Base-by-base conservation (phyloP, 345 rosid genomes). In the Xanthoceras sorbifolium region DNA sequence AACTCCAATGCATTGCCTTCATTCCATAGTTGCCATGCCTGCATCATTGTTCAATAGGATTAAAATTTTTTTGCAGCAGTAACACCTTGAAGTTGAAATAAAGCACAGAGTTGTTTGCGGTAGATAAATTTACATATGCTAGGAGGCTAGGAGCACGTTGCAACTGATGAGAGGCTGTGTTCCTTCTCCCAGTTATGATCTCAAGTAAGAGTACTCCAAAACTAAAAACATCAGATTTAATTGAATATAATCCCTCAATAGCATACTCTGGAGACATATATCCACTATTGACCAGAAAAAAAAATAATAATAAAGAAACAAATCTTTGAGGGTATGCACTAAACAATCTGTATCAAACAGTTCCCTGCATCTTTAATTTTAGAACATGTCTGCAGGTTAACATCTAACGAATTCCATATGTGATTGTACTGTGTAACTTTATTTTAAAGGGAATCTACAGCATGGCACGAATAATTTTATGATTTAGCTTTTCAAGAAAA, bases 11-110 rank as follows among this genome's bases (percentile, higher is more conserved):
- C 88, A 64, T 81, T 60, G 23, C 86, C 83, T 2, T 85, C 83
- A 23, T 78, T 85, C 93, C 91, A 90, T 55, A 83, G 83, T 65
- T 78, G 79, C 94, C 91, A 90, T 0, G 84, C 90, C 90, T 91
- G 85, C 31, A 78, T 72, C 34, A 50, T 34, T 23, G 7, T 25
- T n/a, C 12, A 10, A 1, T 14, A 22, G 4, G 22, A 23, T 55
- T 54, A 71, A 32, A 22, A 10, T 36, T 9, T 70, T 15, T 71
- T 57, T 14, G 6, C 17, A n/a, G 9, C 2, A 68, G 8, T 57
- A 71, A 23, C 31, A 22, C n/a, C 29, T 59, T 5, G n/a, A n/a
- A 34, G 2, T 60, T 2, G n/a, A n/a, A 22, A 6, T 15, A 9
- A 12, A 59, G 4, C 1, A 14, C 25, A 36, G 15, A 25, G 26